These are phyloP conservation scores for Spizellomyces sp. DNA, from an alignment of 192 early-diverging fungal genomes.

Conservation along the genomic window DNA sequence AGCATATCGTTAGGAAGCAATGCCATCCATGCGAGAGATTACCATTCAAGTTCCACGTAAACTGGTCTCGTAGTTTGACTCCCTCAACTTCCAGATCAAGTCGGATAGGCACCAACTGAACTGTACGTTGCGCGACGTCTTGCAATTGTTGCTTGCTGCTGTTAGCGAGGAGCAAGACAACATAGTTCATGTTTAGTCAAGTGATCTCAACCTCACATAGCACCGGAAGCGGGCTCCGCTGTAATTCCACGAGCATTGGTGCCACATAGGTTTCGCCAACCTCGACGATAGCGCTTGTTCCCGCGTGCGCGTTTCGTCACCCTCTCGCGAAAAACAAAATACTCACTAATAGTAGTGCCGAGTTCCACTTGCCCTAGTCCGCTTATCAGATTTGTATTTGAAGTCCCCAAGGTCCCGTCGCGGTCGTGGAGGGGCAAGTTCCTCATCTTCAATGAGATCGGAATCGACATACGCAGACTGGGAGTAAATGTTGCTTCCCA, in stretches of 20 bases:
- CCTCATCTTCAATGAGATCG: constrained; percentile 9
- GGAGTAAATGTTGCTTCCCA: constrained; percentile 22
- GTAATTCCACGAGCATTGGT: too few relatives aligned
- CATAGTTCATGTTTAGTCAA: too few relatives aligned
- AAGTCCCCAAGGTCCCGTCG: constrained; percentile 30
- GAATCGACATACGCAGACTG: constrained; percentile 19
- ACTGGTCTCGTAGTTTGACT: constrained; percentile 49
- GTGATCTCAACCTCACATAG: too few relatives aligned
- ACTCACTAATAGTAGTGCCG: constrained; percentile 28
- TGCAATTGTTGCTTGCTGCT: constrained; percentile 21
- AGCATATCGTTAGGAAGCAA: too few relatives aligned
- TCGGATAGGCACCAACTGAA: constrained; percentile 50
- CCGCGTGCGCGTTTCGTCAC: not conserved
- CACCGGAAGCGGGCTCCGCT: too few relatives aligned
- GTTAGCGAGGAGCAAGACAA: constrained; percentile 4
- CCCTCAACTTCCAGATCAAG: constrained; percentile 59
- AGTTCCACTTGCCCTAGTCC: constrained; percentile 5
- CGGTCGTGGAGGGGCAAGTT: not conserved
- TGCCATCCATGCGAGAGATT: constrained; percentile 2
- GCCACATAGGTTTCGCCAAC: too few relatives aligned
- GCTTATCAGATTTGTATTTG: constrained; percentile 25
- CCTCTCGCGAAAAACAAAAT: not conserved
- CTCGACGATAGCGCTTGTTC: not conserved
- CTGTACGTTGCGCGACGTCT: constrained; percentile 26
- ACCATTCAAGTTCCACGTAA: constrained; percentile 67